Evolutionary conservation across 2,329 filamentous ascomycete species (phyloP), one percentile per base, ranked within the genome.

Genomic region (Cladosporium cucumerinum): DNA sequence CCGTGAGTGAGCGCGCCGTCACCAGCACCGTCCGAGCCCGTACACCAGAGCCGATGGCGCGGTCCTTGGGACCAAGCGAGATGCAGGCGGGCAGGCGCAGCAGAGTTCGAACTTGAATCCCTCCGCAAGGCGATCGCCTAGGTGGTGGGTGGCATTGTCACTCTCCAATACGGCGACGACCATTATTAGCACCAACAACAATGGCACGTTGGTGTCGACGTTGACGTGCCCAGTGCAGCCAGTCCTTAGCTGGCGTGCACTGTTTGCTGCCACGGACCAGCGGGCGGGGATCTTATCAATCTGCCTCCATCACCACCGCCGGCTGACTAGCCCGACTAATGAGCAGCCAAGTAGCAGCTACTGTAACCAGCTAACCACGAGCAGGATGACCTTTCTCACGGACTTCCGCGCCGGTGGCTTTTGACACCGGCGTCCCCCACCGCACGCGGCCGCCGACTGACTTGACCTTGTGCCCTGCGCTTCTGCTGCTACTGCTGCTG

Each of bases 391-490:
- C 26, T 16, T 54, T 54, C 26, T 54, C 51, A 23, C 51, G 12
- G 51, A 54, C 26, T 54, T 54, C 25, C 25, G 51, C 51, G 51
- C 51, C 51, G 30, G 28, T 28, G 49, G 25, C 49, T 28, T 52
- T 28, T 46, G 39, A 46, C 39, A 46, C 39, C 12, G n/a, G 26
- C 28, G n/a, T 32, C 18, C 4, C 51, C 32, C 51, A 54, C 51
- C 51, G 51, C 51, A 30, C 25, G 51, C 51, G 51, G 51, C 51
- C 51, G 51, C 51, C 32, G 51, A 46, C 51, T 52, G 49, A 16
- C 49, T 52, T 52, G 25, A 52, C 49, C 30, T 28, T 52, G 25
- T n/a, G 23, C 23, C 49, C 49, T 52, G 23, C 28, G 28, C 49
- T 52, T 25, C 26, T 25, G 48, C 23, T 51, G 28, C 28, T n/a